Conservation (phyloP, 805 yeast species). For the Diddensiella transvaalensis region DNA sequence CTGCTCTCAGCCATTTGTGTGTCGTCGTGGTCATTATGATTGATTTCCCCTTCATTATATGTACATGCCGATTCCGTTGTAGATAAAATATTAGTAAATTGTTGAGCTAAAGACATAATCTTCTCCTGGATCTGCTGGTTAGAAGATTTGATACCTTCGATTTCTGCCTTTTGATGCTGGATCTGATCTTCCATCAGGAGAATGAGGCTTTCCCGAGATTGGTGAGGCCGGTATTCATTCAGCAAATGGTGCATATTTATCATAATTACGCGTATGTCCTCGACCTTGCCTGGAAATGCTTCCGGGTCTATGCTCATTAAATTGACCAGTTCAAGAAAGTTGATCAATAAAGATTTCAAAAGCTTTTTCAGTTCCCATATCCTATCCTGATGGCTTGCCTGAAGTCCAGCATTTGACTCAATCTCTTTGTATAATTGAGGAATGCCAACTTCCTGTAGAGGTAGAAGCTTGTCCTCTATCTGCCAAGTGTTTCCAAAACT, state of each 20-base stretch:
- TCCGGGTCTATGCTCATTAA: conserved; percentile 71
- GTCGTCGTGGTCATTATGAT: background rate
- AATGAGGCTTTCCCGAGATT: conserved; percentile 83
- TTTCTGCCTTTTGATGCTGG: conserved; percentile 23
- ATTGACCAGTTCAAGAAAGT: conserved; percentile 80
- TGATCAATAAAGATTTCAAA: conserved; percentile 71
- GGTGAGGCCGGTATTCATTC: conserved; percentile 93
- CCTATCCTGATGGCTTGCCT: conserved; percentile 48
- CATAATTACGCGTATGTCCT: conserved; percentile 71
- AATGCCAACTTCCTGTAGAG: conserved; percentile 72
- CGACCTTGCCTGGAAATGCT: conserved; percentile 59
- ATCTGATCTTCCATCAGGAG: conserved; percentile 69
- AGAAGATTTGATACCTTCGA: conserved; percentile 36
- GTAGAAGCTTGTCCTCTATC: conserved; percentile 65
- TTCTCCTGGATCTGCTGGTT: conserved; percentile 42
- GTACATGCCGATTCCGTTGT: background rate
- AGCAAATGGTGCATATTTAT: conserved; percentile 88
- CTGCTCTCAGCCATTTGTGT: background rate
- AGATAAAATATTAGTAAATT: conserved; percentile 12
- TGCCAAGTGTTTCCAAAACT: conserved; percentile 93
- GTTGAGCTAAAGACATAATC: conserved; percentile 35
- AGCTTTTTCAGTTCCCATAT: conserved; percentile 75
- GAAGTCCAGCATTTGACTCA: conserved; percentile 25
- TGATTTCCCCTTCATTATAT: no score
- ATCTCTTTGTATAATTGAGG: conserved; percentile 55